phyloP scores from a whole-genome alignment of 2,329 filamentous ascomycete genomes.

The Tolypocladium ovalisporum region DNA sequence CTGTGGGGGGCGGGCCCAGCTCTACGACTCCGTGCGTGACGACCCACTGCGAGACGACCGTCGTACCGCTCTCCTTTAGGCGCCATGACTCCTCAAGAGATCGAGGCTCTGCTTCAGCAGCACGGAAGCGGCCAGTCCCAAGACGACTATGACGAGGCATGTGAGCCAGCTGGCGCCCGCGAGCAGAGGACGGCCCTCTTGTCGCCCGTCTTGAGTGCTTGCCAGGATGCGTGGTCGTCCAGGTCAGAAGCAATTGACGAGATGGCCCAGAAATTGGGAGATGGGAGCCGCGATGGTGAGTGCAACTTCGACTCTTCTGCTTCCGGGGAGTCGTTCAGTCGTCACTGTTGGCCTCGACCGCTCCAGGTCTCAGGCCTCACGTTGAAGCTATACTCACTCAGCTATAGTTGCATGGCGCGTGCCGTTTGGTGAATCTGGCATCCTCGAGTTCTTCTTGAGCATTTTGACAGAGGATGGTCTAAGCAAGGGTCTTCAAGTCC shows the following conservation, averaged over 20 bases:
- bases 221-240: slow-evolving; percentile 28
- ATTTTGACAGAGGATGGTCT: slow-evolving; percentile 28
- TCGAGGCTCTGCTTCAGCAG: slow-evolving; percentile 23
- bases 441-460: slow-evolving; percentile 44
- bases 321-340: too few relatives aligned
- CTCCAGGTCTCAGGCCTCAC: neutral
- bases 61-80: neutral
- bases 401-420: slow-evolving; percentile 41
- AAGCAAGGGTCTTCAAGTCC: slow-evolving; percentile 34
- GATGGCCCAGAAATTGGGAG: slow-evolving; percentile 40
- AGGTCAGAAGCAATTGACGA: slow-evolving; percentile 29
- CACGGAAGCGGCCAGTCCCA: slow-evolving; percentile 17
- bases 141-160: slow-evolving; percentile 15
- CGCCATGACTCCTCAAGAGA: slow-evolving; percentile 24
- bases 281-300: slow-evolving; percentile 46
- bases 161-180: slow-evolving; percentile 11
- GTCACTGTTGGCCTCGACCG: neutral
- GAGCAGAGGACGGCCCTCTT: slow-evolving; percentile 20
- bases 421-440: slow-evolving; percentile 45
- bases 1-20: neutral
- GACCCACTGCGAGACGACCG: neutral
- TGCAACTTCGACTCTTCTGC: neutral
- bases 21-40: neutral
- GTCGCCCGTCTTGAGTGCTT: slow-evolving; percentile 24
- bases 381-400: neutral